phyloP scores from a whole-genome alignment of 2,329 filamentous ascomycete species.

The Aphanocladium album region DNA sequence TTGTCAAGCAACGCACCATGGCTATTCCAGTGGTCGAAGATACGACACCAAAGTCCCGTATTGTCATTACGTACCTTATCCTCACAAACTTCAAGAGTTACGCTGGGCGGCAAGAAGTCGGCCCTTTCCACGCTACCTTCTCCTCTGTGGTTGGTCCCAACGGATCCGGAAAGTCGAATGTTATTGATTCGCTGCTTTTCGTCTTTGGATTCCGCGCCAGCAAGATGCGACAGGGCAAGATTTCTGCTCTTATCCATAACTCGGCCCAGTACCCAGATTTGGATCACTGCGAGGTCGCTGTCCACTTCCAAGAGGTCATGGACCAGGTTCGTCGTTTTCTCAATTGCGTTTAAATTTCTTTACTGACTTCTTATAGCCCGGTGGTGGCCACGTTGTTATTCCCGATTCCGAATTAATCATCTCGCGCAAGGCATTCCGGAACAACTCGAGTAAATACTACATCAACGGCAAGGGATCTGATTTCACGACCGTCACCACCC shows the following conservation, averaged over 20 bases:
- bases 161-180: conserved; percentile 96
- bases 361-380: conserved; percentile 46
- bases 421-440: conserved; percentile 91
- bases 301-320: conserved; percentile 93
- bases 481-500: conserved; percentile 83
- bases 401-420: conserved; percentile 82
- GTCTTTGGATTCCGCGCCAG: conserved; percentile 99
- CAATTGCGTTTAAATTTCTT: background rate
- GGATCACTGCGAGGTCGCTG: conserved; percentile 89
- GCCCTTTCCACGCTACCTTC: conserved; percentile 94
- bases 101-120: conserved; percentile 88
- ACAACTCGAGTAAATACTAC: conserved; percentile 98
- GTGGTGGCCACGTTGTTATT: conserved; percentile 68
- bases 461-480: conserved; percentile 87
- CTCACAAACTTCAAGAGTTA: conserved; percentile 99
- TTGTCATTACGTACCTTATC: conserved; percentile 87
- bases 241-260: conserved; percentile 96
- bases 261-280: conserved; percentile 82
- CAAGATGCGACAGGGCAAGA: conserved; percentile 99
- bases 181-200: conserved; percentile 95
- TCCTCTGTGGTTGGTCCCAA: conserved; percentile 97
- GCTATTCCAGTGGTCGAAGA: conserved; percentile 66
- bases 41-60: conserved; percentile 72
- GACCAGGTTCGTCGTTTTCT: conserved; percentile 56
- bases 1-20: conserved; percentile 76